A percentile compares a stretch with the other conserved stretches of the same genome.
These are phyloP conservation scores for Malania oleifera DNA, from an alignment of 164 flowering plant species.

Conservation along the genomic window DNA sequence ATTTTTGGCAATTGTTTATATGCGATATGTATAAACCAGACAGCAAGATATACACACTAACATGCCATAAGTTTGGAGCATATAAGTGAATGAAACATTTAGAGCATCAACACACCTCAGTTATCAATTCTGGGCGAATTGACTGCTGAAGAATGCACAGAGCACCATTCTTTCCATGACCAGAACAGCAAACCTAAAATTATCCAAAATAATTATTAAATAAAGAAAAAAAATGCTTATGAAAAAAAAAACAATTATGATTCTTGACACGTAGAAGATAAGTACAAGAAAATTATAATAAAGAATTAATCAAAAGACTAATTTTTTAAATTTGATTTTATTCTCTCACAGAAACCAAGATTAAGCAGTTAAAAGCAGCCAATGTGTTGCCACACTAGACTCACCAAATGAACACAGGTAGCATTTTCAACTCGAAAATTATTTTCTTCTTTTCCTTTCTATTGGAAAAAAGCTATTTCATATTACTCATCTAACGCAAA, in stretches of 20 bases:
- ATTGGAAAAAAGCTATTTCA: background rate
- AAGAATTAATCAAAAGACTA: background rate
- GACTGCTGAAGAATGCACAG: slow-evolving; percentile 87
- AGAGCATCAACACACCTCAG: slow-evolving; percentile 55
- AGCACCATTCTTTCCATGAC: slow-evolving; percentile 98
- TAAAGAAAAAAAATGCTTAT: background rate
- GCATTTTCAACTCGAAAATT: background rate
- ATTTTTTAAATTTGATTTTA: too few species aligned
- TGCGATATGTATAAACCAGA: too few species aligned
- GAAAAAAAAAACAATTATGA: background rate
- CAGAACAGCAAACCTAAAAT: slow-evolving; percentile 92
- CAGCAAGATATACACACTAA: too few species aligned
- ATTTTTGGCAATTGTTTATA: too few species aligned
- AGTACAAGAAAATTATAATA: background rate
- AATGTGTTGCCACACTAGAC: too few species aligned
- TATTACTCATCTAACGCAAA: background rate
- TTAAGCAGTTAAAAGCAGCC: too few species aligned
- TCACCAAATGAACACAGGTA: background rate
- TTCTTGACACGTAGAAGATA: background rate
- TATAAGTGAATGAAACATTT: background rate
- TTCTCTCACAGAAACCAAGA: too few species aligned
- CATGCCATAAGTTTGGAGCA: too few species aligned
- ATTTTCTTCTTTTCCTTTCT: too few species aligned
- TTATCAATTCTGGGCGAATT: slow-evolving; percentile 89
- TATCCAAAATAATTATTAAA: background rate